phyloP scores from a whole-genome alignment of 164 flowering plant species.

The Piper betle region DNA sequence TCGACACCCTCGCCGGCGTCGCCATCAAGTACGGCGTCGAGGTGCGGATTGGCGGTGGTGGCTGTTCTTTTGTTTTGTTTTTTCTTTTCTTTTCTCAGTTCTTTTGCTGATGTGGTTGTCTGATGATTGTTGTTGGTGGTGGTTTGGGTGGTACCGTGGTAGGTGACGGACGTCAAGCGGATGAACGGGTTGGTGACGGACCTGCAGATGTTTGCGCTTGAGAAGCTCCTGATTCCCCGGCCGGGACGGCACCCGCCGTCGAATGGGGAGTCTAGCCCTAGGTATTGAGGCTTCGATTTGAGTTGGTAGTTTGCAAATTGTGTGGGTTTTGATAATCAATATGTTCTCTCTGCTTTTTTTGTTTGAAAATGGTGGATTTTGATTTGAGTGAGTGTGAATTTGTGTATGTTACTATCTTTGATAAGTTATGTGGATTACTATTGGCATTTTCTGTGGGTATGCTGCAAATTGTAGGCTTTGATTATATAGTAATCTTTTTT shows the following conservation, averaged over 20 bases:
- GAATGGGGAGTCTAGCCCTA: constrained; percentile 22
- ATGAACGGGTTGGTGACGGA: constrained; percentile 77
- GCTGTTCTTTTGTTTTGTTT: neutral
- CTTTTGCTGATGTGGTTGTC: neutral
- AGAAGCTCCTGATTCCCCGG: constrained; percentile 61
- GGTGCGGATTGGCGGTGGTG: constrained; percentile 22
- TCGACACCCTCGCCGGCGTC: constrained; percentile 89
- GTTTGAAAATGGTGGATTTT: too few relatives aligned
- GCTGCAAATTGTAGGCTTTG: too few relatives aligned
- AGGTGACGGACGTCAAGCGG: constrained; percentile 88
- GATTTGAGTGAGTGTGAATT: neutral
- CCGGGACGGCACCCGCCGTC: constrained; percentile 92
- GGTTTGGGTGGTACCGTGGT: neutral
- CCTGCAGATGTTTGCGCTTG: constrained; percentile 92
- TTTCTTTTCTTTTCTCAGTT: neutral
- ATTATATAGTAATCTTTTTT: too few relatives aligned
- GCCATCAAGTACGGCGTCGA: constrained; percentile 95
- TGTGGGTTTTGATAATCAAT: too few relatives aligned
- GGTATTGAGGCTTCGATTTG: constrained; percentile 23
- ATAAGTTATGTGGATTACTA: neutral
- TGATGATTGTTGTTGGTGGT: neutral
- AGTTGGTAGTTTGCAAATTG: too few relatives aligned
- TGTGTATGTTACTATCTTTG: neutral
- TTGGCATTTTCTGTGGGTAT: neutral
- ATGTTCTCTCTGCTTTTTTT: too few relatives aligned